Evolutionary conservation across 495 filamentous ascomycete genomes (phyloP).

Genomic region (Corynascus novoguineensis): DNA sequence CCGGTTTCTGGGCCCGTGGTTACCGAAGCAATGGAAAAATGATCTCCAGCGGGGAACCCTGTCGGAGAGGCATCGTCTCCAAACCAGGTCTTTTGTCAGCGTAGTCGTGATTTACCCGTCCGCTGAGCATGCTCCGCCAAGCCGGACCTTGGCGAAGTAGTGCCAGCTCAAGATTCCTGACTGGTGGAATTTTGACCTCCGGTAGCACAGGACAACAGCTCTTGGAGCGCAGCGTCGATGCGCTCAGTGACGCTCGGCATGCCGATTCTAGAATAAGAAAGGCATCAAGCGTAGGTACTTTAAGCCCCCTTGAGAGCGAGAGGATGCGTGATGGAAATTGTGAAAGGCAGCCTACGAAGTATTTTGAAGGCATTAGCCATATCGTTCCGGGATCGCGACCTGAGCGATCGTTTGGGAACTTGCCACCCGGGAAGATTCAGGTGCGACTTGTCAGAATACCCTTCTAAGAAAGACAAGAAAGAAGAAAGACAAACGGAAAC

Average conservation of each 20-base stretch:
- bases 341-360: too few relatives aligned
- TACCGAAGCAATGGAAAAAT: conserved; percentile 10
- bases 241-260: too few relatives aligned
- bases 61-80: not conserved
- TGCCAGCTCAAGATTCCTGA: not conserved
- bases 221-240: not conserved
- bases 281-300: too few relatives aligned
- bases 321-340: too few relatives aligned
- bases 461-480: not conserved
- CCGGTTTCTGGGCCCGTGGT: not conserved
- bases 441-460: too few relatives aligned
- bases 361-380: too few relatives aligned
- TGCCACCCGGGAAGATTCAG: too few relatives aligned
- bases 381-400: too few relatives aligned
- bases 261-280: too few relatives aligned
- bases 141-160: not conserved
- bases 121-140: not conserved
- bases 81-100: not conserved
- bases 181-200: conserved; percentile 7
- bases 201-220: not conserved
- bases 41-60: conserved; percentile 19
- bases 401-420: too few relatives aligned
- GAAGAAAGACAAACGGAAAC: too few relatives aligned
- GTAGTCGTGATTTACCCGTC: conserved; percentile 7
- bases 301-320: too few relatives aligned